Percentiles rank a stretch among this genome's conserved stretches.
Conservation (phyloP, 2,329 filamentous ascomycete genomes). For the Cladosporium halotolerans region DNA sequence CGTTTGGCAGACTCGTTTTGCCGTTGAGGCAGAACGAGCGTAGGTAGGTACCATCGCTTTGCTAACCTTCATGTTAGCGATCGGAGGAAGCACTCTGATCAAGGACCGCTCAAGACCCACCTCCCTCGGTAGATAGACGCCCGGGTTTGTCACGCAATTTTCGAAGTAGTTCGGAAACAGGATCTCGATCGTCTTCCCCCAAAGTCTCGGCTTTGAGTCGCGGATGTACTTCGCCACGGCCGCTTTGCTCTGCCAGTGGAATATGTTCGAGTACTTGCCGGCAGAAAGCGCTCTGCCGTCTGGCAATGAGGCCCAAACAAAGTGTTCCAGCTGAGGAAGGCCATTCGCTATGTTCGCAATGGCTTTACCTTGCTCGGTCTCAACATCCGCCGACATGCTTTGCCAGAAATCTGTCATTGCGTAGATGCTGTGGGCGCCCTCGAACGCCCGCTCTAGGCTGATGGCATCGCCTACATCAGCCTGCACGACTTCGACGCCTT, state of each 20-base stretch:
- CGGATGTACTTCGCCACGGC: slow-evolving; percentile 3
- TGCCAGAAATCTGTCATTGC: slow-evolving; percentile 36
- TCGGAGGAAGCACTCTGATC: neutral
- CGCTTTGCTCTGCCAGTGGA: slow-evolving; percentile 10
- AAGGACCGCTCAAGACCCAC: neutral
- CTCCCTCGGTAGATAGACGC: neutral
- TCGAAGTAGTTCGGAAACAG: slow-evolving; percentile 9
- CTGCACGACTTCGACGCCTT: slow-evolving; percentile 48
- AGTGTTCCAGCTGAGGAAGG: slow-evolving; percentile 6
- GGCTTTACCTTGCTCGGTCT: neutral
- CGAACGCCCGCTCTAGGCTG: slow-evolving; percentile 40
- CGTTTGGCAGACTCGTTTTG: slow-evolving; percentile 1
- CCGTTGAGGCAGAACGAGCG: neutral
- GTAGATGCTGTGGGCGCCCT: slow-evolving; percentile 45
- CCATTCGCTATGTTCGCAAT: neutral
- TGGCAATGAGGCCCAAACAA: slow-evolving; percentile 5
- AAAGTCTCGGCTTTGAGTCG: neutral
- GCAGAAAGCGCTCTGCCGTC: slow-evolving; percentile 1
- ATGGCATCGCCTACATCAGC: slow-evolving; percentile 46
- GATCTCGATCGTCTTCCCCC: slow-evolving; percentile 5
- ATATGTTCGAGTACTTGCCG: slow-evolving; percentile 1
- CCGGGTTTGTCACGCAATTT: slow-evolving; percentile 5
- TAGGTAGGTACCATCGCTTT: slow-evolving; percentile 2
- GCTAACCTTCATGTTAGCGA: neutral
- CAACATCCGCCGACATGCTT: slow-evolving; percentile 2